A percentile compares a stretch with the other conserved stretches of the same genome.
Evolutionary conservation across 768 basidiomycete genomes (phyloP).

Genomic region (Sporobolomyces roseus): DNA sequence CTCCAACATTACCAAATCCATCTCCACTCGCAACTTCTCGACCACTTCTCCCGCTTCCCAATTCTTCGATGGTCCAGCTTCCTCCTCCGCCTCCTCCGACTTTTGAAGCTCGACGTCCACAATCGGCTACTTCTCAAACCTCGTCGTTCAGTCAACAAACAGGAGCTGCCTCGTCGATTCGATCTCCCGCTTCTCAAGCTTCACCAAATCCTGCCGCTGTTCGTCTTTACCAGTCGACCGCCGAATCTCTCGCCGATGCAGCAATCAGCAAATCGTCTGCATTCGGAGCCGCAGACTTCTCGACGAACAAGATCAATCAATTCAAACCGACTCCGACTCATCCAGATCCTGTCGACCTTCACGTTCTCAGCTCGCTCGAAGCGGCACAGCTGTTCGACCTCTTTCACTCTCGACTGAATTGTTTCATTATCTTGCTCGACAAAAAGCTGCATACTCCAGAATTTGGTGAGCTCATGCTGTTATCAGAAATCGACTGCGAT

Average conservation of each 20-base stretch:
- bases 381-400: slow-evolving; percentile 7
- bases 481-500: background rate
- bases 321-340: background rate
- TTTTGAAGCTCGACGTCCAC: background rate
- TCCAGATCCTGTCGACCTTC: slow-evolving; percentile 32
- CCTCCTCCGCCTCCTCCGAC: background rate
- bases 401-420: slow-evolving; percentile 24
- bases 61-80: background rate
- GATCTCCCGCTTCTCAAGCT: background rate
- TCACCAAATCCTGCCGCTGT: too few species aligned
- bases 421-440: slow-evolving; percentile 33
- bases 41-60: slow-evolving; percentile 1
- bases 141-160: slow-evolving; percentile 6
- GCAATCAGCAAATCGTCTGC: background rate
- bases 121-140: background rate
- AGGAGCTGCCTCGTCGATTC: background rate
- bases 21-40: background rate
- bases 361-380: slow-evolving; percentile 17
- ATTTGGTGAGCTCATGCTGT: background rate
- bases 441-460: slow-evolving; percentile 14
- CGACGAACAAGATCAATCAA: background rate
- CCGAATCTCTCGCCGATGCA: slow-evolving; percentile 12
- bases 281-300: background rate
- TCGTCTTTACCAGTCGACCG: background rate
- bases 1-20: background rate